Base-by-base conservation (phyloP, 2,329 filamentous ascomycete genomes). In the Xylaria sp. region DNA sequence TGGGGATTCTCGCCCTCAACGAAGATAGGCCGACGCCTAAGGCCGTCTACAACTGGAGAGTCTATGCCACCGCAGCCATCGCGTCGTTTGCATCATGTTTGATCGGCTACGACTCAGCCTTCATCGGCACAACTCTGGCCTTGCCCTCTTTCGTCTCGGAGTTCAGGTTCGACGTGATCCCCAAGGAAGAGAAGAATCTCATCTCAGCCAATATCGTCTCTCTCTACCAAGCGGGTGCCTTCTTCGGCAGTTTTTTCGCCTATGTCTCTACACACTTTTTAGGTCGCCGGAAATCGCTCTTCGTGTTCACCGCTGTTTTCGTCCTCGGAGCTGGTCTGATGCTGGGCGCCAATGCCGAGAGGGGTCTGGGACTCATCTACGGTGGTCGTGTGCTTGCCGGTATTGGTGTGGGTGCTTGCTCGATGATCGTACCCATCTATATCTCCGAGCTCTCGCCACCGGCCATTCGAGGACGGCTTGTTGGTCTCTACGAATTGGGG, bases 151-250 rank as follows among this genome's bases (percentile, higher is more conserved):
- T 94, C 80, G 84, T 83, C 54, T 76, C 83, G 1, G 92, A 94
- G 77, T 95, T 95, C 78, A 75, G 83, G 15, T 90, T 94, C 74
- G 82, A 79, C 2, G 75, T 80, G 2, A 87, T 90, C 81, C 80
- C 77, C 4, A 63, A 78, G 0, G 65, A 75, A 2, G 76, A 87
- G n/a, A 81, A 89, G 31, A 86, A 89, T 37, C 80, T 92, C 3
- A 82, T 92, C 57, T 90, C 89, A 76, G 84, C 90, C 75, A 95
- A 94, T 79, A 94, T 94, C 70, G 92, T 94, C 61, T 94, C 91
- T 31, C 88, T 91, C 63, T 94, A 93, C 82, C 93, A 95, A 80
- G 93, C 92, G 10, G 92, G 92, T 68, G 92, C 92, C 69, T 94
- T 96, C 82, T 94, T 95, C 74, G 93, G 93, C 60, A 88, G 90